Base-by-base conservation (phyloP, 106 monocot species). In the Vanilla planifolia region DNA sequence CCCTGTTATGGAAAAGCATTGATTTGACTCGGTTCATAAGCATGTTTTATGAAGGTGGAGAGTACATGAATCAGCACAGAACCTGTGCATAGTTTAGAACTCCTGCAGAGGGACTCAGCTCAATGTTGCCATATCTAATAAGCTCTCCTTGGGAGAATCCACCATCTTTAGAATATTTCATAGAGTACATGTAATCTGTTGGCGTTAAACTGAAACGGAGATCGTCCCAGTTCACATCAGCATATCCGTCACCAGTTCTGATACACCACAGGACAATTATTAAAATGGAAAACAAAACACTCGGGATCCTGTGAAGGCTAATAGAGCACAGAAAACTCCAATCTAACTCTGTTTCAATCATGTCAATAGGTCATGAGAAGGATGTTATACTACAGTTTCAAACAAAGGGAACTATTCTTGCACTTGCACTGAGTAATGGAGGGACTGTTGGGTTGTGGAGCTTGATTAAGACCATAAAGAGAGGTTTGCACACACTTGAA, bases 21-120 rank as follows among this genome's bases (percentile, higher is more conserved):
- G 15, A 52, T 17, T 25, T 23, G 22, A 25, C 7, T 51, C 25
- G 17, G 11, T 52, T 23, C 52, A 24, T 4, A 25, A 22, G 36
- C 6, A 3, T 10, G 19, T 48, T 48, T 0, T 48, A 17, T 48
- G 8, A 40, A 40, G 40, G 40, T 9, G 40, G 14, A 40, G 14
- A 40, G 14, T 7, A 40, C 14, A 40, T 26, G 24, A 25, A 39
- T 16, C 13, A 33, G 48, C 5, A 26, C 8, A 65, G 51, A 58
- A 75, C 83, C 79, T 84, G 84, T 16, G 71, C 84, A 60, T 84
- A 84, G 37, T 84, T 84, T 25, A 77, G 59, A 43, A 86, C 71
- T 39, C 75, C 86, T 24, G 86, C 64, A 4, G 78, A 74, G 20
- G 86, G 86, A 57, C 71, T 81, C n/a, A 86, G 27, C 66, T 81